Evolutionary conservation across 1,284 basidiomycete species (phyloP), one percentile per base, ranked within the genome.

Genomic region (Cryptococcus neoformans): DNA sequence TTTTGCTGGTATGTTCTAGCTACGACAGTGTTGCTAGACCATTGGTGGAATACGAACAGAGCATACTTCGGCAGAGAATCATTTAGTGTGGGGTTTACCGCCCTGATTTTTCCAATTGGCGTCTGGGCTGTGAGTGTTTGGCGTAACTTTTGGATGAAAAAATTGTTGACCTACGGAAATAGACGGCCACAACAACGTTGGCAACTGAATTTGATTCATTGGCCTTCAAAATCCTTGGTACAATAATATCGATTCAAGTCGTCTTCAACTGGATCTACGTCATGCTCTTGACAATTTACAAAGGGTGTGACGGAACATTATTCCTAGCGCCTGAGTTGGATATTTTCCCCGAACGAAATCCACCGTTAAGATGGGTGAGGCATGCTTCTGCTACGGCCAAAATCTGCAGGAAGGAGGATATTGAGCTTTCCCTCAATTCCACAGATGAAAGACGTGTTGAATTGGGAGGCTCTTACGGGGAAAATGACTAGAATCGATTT

Each of bases 261-360:
- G 65, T 84, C 6, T 12, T 83, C 8, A 62, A 87, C 46, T 88
- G 86, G 86, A 42, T 81, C 4, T 83, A 78, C 42, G 80, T 87
- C 28, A 78, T 78, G 0, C 54, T 66, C 10, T 74, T 80, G 56
- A 84, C 84, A 1, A 8, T 82, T 4, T 61, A 73, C 36, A 68
- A 77, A 55, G 68, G 76, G 4, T 69, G 72, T 34, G 73, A 79
- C 38, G 79, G 81, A 6, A 66, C 68, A 2, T 80, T 84, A 5
- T 84, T 83, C 59, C 78, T 81, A 38, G 75, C 81, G 4, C 78
- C 80, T 0, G 72, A 70, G 50, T 16, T 68, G 28, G 56, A 28
- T 14, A 14, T 4, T 16, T 58, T 58, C 21, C 7, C 21, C 5
- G 45, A 45, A 7, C 44, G 38, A 7, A 42, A 17, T 14, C 51